Evolutionary conservation across 441 rosid species (phyloP).

Genomic region (Jatropha podagrica): DNA sequence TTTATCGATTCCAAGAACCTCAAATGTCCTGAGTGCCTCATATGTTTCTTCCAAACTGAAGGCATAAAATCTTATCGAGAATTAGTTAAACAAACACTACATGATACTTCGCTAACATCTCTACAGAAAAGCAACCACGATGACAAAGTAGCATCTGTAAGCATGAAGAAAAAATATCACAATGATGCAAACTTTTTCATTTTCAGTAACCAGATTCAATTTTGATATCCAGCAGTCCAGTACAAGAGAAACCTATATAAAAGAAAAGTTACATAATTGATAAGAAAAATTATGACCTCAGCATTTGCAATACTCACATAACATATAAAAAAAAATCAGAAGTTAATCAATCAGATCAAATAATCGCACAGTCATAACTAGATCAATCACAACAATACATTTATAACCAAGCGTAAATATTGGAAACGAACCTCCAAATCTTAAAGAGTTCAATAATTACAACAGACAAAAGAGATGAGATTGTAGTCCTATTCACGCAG

Average conservation of each 20-base stretch:
- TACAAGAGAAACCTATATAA: not conserved
- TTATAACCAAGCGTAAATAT: not conserved
- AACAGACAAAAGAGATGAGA: too few relatives aligned
- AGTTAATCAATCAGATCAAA: not conserved
- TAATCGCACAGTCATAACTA: not conserved
- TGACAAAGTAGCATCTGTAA: not conserved
- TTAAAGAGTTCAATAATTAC: not conserved
- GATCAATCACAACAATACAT: not conserved
- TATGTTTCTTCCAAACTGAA: slow-evolving; percentile 75
- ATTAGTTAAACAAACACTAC: not conserved
- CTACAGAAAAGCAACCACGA: not conserved
- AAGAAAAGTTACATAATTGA: not conserved
- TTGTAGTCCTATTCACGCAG: too few relatives aligned
- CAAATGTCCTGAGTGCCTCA: slow-evolving; percentile 75
- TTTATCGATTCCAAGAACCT: slow-evolving; percentile 65
- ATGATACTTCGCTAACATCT: not conserved
- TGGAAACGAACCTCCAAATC: slow-evolving; percentile 1
- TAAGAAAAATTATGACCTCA: too few relatives aligned
- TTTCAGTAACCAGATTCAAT: not conserved
- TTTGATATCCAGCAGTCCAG: not conserved
- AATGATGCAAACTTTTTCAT: too few relatives aligned
- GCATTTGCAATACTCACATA: not conserved
- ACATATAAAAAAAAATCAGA: not conserved
- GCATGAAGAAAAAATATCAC: not conserved
- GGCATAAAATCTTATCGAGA: not conserved